Base-by-base conservation (phyloP, 108 stramenopile species). In the Poteriospumella lacustris region DNA sequence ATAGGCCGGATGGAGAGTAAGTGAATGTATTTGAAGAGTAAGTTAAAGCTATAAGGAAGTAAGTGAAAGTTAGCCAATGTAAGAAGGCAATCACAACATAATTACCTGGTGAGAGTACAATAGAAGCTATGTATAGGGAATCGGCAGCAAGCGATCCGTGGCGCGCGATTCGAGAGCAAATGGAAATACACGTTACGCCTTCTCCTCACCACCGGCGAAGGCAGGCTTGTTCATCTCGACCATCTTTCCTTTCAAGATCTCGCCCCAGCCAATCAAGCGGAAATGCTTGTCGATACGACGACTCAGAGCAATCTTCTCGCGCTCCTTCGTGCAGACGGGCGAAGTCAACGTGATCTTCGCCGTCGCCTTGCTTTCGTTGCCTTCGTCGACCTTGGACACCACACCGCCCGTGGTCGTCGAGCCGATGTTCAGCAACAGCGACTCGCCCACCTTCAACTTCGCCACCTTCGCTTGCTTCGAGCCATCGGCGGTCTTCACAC, bases 251-350 rank as follows among this genome's bases (percentile, higher is more conserved):
- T 80, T 42, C 39, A 85, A 29, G 84, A 88, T 88, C 44, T 85
- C 77, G 2, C 88, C 88, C 86, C 86, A 87, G 40, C 88, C 88
- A 78, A 88, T 97, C 75, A 99, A 87, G 58, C 98, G 89, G 95
- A 95, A 99, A 85, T 99, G 96, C 90, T 99, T 99, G 70, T 98
- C 99, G n/a, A 99, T 95, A 76, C 97, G 91, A 68, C 99, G 90
- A 44, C 89, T 90, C 34, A 99, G 88, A 1, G 99, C 99, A 88
- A 99, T 96, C 95, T 99, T 99, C 82, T 98, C 99, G 19, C 96
- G 96, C 86, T 97, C 96, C 83, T 94, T 83, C 38, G 97, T 98
- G 85, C 99, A 99, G 36, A 99, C 99, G 1, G 99, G 99, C 85
- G 96, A 94, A 31, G 96, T 97, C 80, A 99, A 87, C 15, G 92